Evolutionary conservation across 768 basidiomycete species (phyloP), one percentile per base, ranked within the genome.

Genomic region (Panellus pusillus): DNA sequence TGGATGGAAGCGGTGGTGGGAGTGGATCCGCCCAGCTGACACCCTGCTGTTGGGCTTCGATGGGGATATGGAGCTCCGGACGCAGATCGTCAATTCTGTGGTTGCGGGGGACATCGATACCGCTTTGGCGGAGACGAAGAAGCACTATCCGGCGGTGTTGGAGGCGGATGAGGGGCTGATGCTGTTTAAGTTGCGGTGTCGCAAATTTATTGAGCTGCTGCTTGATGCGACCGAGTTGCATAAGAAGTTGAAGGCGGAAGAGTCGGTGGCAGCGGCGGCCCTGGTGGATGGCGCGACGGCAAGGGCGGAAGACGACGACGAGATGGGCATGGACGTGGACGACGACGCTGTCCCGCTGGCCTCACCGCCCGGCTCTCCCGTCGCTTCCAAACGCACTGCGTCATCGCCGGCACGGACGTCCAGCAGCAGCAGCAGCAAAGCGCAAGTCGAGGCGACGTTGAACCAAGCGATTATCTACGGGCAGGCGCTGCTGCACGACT

Each of bases 141-240:
- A 65, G 47, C 75, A 85, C 53, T 84, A 86, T 65, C 85, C 89
- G 0, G 63, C 70, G 4, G 89, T 87, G 6, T 72, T 94, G 19
- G 79, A 79, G 53, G 79, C 79, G 24, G 86, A 91, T 49, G 78
- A 80, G 36, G 85, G 86, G 9, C 72, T 90, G 14, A 79, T 93
- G 71, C 69, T 80, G n/a, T 89, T 93, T 75, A 90, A 89, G 67
- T 70, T 95, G 61, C 81, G 86, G 20, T 91, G 91, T 70, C 79
- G 91, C 62, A 90, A 87, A 69, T 92, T 94, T 63, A 84, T 94
- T 41, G 92, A 94, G 68, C 78, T 92, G 27, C 80, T 91, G 13
- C 64, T 92, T 60, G 81, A 84, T 59, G 83, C 89, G 9, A 78
- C 82, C 6, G 87, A 86, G 56, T 71, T 87, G 55, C 81, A 83